These are phyloP conservation scores for Cytospora mali DNA, from an alignment of 2,329 filamentous ascomycete species.

Conservation along the genomic window DNA sequence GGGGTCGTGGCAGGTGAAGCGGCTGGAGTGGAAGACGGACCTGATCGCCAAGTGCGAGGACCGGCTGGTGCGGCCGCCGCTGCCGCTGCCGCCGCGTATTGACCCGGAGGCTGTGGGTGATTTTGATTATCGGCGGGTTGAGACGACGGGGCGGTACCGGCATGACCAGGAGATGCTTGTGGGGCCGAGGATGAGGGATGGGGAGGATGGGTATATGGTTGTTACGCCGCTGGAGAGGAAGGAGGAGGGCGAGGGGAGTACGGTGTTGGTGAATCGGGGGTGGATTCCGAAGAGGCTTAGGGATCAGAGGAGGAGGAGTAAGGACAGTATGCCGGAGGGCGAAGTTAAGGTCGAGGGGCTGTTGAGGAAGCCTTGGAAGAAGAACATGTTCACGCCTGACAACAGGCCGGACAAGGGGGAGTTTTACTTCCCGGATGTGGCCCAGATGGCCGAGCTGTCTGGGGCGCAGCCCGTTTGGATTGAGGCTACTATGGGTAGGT, in stretches of 20 bases:
- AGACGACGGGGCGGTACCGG: slow-evolving; percentile 70
- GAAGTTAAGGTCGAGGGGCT: slow-evolving; percentile 82
- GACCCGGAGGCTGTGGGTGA: slow-evolving; percentile 80
- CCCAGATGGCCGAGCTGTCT: slow-evolving; percentile 82
- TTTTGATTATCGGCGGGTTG: slow-evolving; percentile 89
- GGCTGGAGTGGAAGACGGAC: slow-evolving; percentile 91
- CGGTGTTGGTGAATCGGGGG: slow-evolving; percentile 84
- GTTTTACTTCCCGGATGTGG: slow-evolving; percentile 94
- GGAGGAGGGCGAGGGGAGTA: slow-evolving; percentile 55
- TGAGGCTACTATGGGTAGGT: slow-evolving; percentile 88
- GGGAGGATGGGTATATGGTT: slow-evolving; percentile 87
- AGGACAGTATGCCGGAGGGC: slow-evolving; percentile 66
- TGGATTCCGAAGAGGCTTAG: slow-evolving; percentile 84
- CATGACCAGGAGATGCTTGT: slow-evolving; percentile 98
- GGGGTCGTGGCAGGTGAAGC: slow-evolving; percentile 93
- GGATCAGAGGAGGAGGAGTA: slow-evolving; percentile 63
- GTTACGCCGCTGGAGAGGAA: slow-evolving; percentile 82
- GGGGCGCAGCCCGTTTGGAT: slow-evolving; percentile 91
- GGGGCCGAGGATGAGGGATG: slow-evolving; percentile 85
- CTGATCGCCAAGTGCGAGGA: slow-evolving; percentile 91
- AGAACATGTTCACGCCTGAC: slow-evolving; percentile 95
- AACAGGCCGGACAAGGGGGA: slow-evolving; percentile 81
- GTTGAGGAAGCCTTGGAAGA: slow-evolving; percentile 88
- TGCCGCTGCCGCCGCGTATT: slow-evolving; percentile 81
- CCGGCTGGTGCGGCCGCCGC: slow-evolving; percentile 79